Conservation (phyloP, 768 basidiomycete genomes). For the Pleurotus platypus region DNA sequence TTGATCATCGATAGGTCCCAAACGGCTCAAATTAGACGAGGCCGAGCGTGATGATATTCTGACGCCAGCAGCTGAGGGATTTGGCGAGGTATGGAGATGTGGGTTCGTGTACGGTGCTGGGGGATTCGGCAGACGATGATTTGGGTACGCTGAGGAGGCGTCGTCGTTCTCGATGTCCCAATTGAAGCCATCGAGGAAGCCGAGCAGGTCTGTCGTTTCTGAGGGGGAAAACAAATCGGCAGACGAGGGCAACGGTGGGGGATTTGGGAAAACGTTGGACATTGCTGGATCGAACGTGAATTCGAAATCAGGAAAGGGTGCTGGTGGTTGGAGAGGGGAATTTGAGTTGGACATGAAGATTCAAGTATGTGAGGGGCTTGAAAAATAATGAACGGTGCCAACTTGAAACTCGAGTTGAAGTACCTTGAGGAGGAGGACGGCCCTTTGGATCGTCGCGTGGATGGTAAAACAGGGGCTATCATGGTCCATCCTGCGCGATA, state of each 20-base stretch:
- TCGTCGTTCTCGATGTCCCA: conserved; percentile 54
- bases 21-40: conserved; percentile 12
- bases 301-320: conserved; percentile 65
- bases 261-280: conserved; percentile 55
- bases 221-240: conserved; percentile 76
- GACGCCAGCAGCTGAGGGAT: conserved; percentile 35
- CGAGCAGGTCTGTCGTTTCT: conserved; percentile 76
- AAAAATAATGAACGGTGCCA: neutral
- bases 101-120: conserved; percentile 44
- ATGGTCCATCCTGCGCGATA: neutral
- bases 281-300: conserved; percentile 66
- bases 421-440: conserved; percentile 5
- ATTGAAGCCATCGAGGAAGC: conserved; percentile 71
- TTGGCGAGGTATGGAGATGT: conserved; percentile 39
- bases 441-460: neutral
- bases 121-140: conserved; percentile 17
- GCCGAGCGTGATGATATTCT: conserved; percentile 24
- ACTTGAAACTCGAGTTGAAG: conserved; percentile 11
- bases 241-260: conserved; percentile 62
- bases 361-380: conserved; percentile 13
- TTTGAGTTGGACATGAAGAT: conserved; percentile 25
- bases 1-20: conserved; percentile 8
- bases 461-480: neutral
- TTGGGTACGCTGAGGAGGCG: conserved; percentile 19
- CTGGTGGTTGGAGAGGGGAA: conserved; percentile 43